Percentiles rank a stretch among this genome's conserved stretches.
phyloP scores from a whole-genome alignment of 163 green algal species.

The Scenedesmus sp. region DNA sequence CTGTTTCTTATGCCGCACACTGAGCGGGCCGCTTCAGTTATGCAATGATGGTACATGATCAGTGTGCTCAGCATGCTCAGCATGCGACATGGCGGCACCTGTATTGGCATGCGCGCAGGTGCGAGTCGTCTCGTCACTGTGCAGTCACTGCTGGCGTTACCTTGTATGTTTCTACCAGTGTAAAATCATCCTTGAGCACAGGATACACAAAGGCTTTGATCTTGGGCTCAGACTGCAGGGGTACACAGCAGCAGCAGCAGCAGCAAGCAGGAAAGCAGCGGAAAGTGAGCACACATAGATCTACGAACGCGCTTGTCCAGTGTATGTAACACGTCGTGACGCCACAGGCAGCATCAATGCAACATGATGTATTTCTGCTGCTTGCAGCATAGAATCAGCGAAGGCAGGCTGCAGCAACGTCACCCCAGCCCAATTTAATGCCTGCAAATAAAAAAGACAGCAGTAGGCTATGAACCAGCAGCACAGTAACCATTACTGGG shows the following conservation, averaged over 20 bases:
- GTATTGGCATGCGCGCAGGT: neutral
- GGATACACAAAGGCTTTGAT: conserved; percentile 49
- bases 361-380: neutral
- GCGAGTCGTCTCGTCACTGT: neutral
- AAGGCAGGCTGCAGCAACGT: neutral
- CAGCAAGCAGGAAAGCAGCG: too few species aligned
- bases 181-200: conserved; percentile 61
- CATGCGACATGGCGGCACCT: neutral
- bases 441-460: too few species aligned
- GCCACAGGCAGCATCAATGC: neutral
- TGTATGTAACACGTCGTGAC: neutral
- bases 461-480: too few species aligned
- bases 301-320: too few species aligned
- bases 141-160: conserved; percentile 9
- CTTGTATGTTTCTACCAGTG: conserved; percentile 57
- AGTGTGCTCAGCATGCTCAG: too few species aligned
- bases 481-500: too few species aligned
- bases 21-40: too few species aligned
- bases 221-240: conserved; percentile 40
- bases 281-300: too few species aligned
- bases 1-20: too few species aligned
- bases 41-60: too few species aligned
- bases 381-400: neutral
- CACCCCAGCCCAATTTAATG: too few species aligned
- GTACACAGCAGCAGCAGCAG: conserved; percentile 2